Base-by-base conservation (phyloP, 225 moss, liverwort and hornwort species). In the Lunularia cruciata region DNA sequence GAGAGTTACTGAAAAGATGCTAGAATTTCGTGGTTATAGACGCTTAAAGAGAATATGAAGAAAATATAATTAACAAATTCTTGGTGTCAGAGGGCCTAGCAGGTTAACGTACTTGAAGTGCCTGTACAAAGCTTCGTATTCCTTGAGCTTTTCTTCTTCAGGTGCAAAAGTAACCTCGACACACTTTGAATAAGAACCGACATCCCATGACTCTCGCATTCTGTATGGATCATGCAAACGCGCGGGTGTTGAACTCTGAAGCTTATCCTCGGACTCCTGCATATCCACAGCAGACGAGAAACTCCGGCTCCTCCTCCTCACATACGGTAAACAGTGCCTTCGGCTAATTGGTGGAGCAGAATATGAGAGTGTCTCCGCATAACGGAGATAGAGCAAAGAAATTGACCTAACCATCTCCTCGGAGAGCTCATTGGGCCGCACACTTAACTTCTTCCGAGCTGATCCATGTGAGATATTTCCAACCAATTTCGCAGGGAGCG, bases 331-430 rank as follows among this genome's bases (percentile, higher is more conserved):
- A 35, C 48, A 60, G 26, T 78, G 70, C 28, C 57, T 39, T 20
- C 67, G 64, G 37, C 39, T 62, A 16, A 27, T 34, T 11, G 48
- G 12, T 34, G 71, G 51, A 63, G 68, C 55, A 27, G 69, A 46
- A 34, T 63, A 77, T 20, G 71, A 67, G 25, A 66, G 64, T 34
- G 72, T 81, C 68, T 84, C 88, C 4, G 76, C 79, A 67, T 73
- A 78, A 25, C 75, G 81, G 69, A 78, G 76, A 60, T 89, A 88
- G 60, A 96, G 78, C 15, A 73, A 57, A 20, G 83, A 86, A n/a
- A 96, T 72, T 39, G 87, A 90, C 66, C 86, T 82, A 70, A 96
- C 81, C 75, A 96, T 83, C 71, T 96, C 95, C 72, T 92, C 95
- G 48, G 92, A 86, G 32, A 96, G 66, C 68, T 90, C 83, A 71